A percentile compares a stretch with the other conserved stretches of the same genome.
Conservation (phyloP, 2,329 filamentous ascomycete genomes). For the Penicillium concentricum region DNA sequence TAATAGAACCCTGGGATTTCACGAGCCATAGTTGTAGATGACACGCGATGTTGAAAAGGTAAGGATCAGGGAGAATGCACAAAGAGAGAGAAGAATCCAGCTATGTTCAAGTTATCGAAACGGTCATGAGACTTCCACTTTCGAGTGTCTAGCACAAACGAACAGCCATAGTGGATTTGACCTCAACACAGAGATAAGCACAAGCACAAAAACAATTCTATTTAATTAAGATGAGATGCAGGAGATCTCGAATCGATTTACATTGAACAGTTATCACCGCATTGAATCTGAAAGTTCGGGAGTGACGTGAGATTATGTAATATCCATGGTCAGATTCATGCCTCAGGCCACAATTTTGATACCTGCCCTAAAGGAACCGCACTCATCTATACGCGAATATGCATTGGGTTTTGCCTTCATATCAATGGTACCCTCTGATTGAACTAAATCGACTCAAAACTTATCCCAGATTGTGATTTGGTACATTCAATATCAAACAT, state of each 20-base stretch:
- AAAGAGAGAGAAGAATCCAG: not conserved
- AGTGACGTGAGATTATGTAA: slow-evolving; percentile 4
- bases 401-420: not conserved
- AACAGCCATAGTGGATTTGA: not conserved
- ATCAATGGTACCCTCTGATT: too few relatives aligned
- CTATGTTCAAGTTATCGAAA: slow-evolving; percentile 1
- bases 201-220: not conserved
- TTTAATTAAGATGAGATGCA: not conserved
- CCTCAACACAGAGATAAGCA: not conserved
- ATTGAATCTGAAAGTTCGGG: not conserved
- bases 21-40: slow-evolving; percentile 23
- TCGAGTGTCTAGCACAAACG: slow-evolving; percentile 1
- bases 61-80: not conserved
- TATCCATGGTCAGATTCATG: not conserved
- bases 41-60: not conserved
- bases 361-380: not conserved
- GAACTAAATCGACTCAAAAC: too few relatives aligned
- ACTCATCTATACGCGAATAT: not conserved
- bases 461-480: too few relatives aligned
- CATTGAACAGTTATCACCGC: not conserved
- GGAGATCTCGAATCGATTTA: not conserved
- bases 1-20: slow-evolving; percentile 38
- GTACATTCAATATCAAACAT: too few relatives aligned
- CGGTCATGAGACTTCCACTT: not conserved
- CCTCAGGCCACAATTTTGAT: not conserved